Evolutionary conservation across 352 stramenopile species (phyloP), one percentile per base, ranked within the genome.

Genomic region (Pythium grandisporangium): DNA sequence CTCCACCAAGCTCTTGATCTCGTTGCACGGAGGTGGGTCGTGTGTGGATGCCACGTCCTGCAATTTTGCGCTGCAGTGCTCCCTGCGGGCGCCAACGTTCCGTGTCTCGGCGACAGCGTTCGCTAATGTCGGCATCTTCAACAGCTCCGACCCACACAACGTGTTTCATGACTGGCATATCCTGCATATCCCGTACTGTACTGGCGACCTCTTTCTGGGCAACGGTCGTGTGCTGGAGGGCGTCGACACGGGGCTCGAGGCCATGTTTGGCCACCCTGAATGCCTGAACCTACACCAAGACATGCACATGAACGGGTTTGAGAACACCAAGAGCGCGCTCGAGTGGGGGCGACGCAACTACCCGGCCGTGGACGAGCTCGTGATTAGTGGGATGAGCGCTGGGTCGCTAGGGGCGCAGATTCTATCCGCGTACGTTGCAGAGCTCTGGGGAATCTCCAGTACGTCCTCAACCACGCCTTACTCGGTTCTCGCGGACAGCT

Each of bases 161-260:
- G 41, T 63, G 11, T 82, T 84, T 43, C 71, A 77, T 27, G 68
- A 80, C 53, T 86, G 66, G 55, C 80, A 82, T 51, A 78, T 84
- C 34, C 66, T 86, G 21, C 60, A 79, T 48, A 38, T 81, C 24
- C 70, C 70, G 12, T 83, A 83, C 53, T 86, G 70, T 51, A 84
- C 73, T 19, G 70, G 73, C 21, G 73, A 84, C 48, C 41, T 86
- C 32, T 69, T 84, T 46, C 40, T 84, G 6, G 70, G 73, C 26
- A 70, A 55, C 47, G n/a, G n/a, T n/a, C 35, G 40, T 12, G 49
- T 74, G 5, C 45, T 42, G 32, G 58, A 22, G 25, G 32, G 21
- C 53, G 61, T 26, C 34, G 32, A 14, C 58, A 78, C 48, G 20
- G 11, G 46, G 0, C 22, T 81, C 7, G 67, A 78, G 42, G 25